Conservation (phyloP, 1,139 yeast genomes). For the Nakaseomyces bracarensis region DNA sequence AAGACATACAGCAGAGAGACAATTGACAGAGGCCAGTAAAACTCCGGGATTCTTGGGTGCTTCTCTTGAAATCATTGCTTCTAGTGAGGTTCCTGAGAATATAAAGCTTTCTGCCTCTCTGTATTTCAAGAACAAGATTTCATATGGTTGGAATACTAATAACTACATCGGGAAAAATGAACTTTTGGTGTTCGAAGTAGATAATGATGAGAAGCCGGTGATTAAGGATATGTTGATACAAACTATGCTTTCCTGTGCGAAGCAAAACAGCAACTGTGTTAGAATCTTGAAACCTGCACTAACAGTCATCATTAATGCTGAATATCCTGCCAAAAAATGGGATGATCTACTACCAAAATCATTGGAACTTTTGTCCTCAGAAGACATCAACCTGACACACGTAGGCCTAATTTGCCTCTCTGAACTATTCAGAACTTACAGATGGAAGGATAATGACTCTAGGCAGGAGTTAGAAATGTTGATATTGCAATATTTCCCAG, state of each 20-base stretch:
- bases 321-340: conserved; percentile 63
- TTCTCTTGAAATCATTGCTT: conserved; percentile 67
- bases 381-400: conserved; percentile 51
- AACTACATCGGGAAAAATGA: conserved; percentile 28
- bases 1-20: conserved; percentile 62
- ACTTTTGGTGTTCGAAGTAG: conserved; percentile 36
- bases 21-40: conserved; percentile 48
- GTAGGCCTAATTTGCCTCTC: conserved; percentile 71
- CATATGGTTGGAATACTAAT: conserved; percentile 50
- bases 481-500: conserved; percentile 59
- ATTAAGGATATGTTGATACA: conserved; percentile 50
- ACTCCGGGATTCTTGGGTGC: conserved; percentile 73
- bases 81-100: conserved; percentile 44
- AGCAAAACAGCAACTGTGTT: conserved; percentile 31
- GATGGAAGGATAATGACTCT: conserved; percentile 64
- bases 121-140: conserved; percentile 71
- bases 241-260: conserved; percentile 35
- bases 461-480: conserved; percentile 55
- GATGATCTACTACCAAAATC: conserved; percentile 53
- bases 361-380: conserved; percentile 45
- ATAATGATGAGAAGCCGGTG: conserved; percentile 61
- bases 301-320: conserved; percentile 53
- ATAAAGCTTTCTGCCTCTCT: conserved; percentile 78
- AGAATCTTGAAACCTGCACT: conserved; percentile 54
- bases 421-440: conserved; percentile 64